Evolutionary conservation across 106 monocot species (phyloP), one percentile per base, ranked within the genome.

Genomic region (Posidonia australis): DNA sequence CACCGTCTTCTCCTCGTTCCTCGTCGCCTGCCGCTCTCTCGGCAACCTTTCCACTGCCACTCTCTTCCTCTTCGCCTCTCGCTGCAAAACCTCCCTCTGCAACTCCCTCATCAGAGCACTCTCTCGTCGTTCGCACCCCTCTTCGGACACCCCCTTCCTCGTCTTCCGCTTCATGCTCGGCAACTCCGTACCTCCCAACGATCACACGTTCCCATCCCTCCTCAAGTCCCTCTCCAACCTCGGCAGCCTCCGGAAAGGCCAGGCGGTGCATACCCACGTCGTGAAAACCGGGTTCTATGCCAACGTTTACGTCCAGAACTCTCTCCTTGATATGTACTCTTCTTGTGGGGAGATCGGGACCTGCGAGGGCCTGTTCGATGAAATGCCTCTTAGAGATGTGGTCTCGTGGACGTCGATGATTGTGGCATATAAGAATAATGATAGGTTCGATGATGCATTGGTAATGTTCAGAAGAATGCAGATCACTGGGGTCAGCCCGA

Each of bases 321-420:
- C 36, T 2, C 36, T 36, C 36, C 36, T 36, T 36, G 36, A 7
- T 36, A 2, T 36, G 5, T 36, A 36, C 36, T 36, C 36, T 36
- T 36, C 36, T 7, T 36, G 36, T 7, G 36, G 36, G 36, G 36
- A 36, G 36, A 36, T 36, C 36, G 7, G 36, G 36, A 36, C 36
- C 36, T 36, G 36, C 36, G 36, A 7, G 2, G 52, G 44, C 9
- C 16, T 83, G 78, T 83, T 83, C 58, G 83, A 83, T 21, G 83
- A 83, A 76, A 73, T 83, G 46, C 69, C 72, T 9, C 10, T 19
- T 9, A 76, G 48, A 30, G 79, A 76, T 16, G 69, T 72, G 10
- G 69, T 79, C 41, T 65, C 79, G 13, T 83, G 83, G 83, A 76
- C 79, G 51, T 65, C 73, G 11, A 10, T 83, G 42, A 76, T 83